Evolutionary conservation across 2,329 filamentous ascomycete species (phyloP).

Genomic region (Stromatinia cepivora): DNA sequence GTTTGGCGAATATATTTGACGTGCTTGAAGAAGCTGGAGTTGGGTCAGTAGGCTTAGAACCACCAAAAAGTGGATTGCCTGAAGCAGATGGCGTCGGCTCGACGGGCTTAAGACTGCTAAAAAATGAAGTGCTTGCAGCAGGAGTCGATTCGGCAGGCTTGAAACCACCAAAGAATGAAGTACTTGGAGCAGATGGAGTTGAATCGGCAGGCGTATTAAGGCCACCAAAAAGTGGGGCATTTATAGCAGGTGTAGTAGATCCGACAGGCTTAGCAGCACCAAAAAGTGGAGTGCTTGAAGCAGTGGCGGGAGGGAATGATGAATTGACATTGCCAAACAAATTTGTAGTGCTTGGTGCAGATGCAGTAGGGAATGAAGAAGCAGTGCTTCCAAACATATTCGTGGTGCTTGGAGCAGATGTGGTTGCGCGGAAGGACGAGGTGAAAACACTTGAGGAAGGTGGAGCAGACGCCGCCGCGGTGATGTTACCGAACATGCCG

Average conservation of each 20-base stretch:
- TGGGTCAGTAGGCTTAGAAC: not conserved
- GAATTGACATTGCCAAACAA: slow-evolving; percentile 25
- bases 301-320: slow-evolving; percentile 19
- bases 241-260: not conserved
- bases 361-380: slow-evolving; percentile 15
- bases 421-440: slow-evolving; percentile 8
- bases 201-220: not conserved
- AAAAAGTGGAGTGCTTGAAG: slow-evolving; percentile 15
- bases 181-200: not conserved
- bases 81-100: not conserved
- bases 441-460: slow-evolving; percentile 1
- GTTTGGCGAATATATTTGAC: not conserved
- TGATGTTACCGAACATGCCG: slow-evolving; percentile 7
- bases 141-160: not conserved
- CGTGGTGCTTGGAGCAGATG: slow-evolving; percentile 18
- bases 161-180: not conserved
- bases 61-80: not conserved
- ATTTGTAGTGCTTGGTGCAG: slow-evolving; percentile 22
- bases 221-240: not conserved
- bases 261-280: slow-evolving; percentile 11
- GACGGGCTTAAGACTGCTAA: not conserved
- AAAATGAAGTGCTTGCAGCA: not conserved
- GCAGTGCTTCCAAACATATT: slow-evolving; percentile 21
- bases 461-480: slow-evolving; percentile 12
- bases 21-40: slow-evolving; percentile 1